Conservation (phyloP, 306 rosid genomes). For the Sicyos edulis region DNA sequence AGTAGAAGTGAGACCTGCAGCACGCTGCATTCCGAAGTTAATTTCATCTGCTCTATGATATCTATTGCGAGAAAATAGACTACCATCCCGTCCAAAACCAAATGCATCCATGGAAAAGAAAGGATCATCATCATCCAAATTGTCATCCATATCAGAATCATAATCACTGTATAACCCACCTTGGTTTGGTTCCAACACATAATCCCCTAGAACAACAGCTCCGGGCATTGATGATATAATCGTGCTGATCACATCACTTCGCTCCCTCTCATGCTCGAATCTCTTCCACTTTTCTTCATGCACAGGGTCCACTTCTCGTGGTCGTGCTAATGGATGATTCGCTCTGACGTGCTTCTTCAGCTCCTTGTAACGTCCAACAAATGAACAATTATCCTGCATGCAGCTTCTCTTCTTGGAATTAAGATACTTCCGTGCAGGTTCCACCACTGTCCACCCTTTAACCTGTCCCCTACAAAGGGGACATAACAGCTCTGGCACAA, state of each 20-base stretch:
- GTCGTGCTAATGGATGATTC: slow-evolving; percentile 84
- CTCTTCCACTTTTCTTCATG: slow-evolving; percentile 88
- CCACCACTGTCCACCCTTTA: slow-evolving; percentile 98
- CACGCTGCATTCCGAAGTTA: slow-evolving; percentile 40
- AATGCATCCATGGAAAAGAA: slow-evolving; percentile 43
- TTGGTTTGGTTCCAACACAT: slow-evolving; percentile 77
- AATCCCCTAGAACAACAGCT: slow-evolving; percentile 87
- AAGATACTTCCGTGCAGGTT: slow-evolving; percentile 68
- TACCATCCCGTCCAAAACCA: slow-evolving; percentile 42
- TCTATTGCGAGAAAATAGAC: slow-evolving; percentile 40
- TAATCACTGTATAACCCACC: slow-evolving; percentile 44
- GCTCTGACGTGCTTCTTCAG: slow-evolving; percentile 79
- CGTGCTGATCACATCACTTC: slow-evolving; percentile 89
- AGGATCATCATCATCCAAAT: slow-evolving; percentile 35
- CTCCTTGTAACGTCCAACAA: slow-evolving; percentile 63
- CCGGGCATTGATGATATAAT: slow-evolving; percentile 83
- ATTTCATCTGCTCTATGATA: slow-evolving; percentile 31
- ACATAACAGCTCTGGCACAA: slow-evolving; percentile 72
- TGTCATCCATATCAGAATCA: slow-evolving; percentile 59
- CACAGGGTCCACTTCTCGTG: slow-evolving; percentile 83
- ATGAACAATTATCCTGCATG: slow-evolving; percentile 81
- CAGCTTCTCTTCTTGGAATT: slow-evolving; percentile 88
- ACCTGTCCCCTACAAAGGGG: slow-evolving; percentile 94
- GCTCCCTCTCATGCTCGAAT: slow-evolving; percentile 79
- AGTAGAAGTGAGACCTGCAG: slow-evolving; percentile 38